Evolutionary conservation across 1,284 basidiomycete species (phyloP), one percentile per base, ranked within the genome.

Genomic region (Singerocomus rubriflavus): DNA sequence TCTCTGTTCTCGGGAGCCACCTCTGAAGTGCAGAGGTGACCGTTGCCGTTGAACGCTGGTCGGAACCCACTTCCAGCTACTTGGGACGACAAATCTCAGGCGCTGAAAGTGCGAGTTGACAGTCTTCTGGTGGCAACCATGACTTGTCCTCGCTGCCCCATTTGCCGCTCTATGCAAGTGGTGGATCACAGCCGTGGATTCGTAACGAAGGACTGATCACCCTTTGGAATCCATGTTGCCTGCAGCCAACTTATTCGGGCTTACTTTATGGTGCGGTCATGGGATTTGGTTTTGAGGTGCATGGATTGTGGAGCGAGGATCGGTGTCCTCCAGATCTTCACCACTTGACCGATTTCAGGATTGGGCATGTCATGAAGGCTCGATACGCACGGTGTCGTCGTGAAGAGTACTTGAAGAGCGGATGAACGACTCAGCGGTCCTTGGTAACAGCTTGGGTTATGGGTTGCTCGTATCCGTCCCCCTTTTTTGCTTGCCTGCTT

Each of bases 401-500:
- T 46, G 52, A 52, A 59, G 46, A 54, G 60, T 51, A 53, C 56
- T 55, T 60, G 68, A 71, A 74, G 71, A 74, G 72, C 75, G 72
- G 61, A 69, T 66, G 68, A 67, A 60, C 39, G 64, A 54, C 42
- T 46, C 44, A 52, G 68, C 70, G 68, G 67, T 70, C 60, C 61
- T 61, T 64, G 72, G 74, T 75, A 70, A 73, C 63, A 56, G 63
- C 63, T 59, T 60, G 66, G 65, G 51, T 63, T 50, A 57, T 59
- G 66, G 63, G 62, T 63, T 62, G 51, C 60, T 63, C 56, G 61
- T 70, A 64, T 63, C 59, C 58, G 58, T 62, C 61, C 57, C 57
- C 62, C 61, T 67, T 71, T 61, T 72, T 75, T 72, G 66, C 68
- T 76, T 71, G 67, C 68, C 62, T 75, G 59, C 67, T 74, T 71